Conservation (phyloP, 2,329 filamentous ascomycete genomes). For the Phoma herbarum region DNA sequence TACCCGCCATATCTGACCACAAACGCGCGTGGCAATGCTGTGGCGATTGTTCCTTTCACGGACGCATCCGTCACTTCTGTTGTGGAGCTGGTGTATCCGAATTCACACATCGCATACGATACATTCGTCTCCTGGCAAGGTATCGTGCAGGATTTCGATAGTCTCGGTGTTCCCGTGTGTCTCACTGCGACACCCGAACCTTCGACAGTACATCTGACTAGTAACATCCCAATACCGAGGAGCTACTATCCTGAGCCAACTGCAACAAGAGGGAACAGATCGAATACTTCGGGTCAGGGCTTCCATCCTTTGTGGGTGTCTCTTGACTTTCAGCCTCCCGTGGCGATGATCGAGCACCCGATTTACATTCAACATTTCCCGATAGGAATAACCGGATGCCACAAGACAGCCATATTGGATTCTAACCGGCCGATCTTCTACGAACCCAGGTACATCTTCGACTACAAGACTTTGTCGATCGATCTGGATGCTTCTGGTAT, state of each 20-base stretch:
- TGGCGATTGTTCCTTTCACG: neutral
- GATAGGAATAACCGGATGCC: no score
- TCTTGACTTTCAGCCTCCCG: neutral
- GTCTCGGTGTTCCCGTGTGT: neutral
- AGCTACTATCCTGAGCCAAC: neutral
- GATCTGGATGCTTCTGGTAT: neutral
- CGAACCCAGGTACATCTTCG: neutral
- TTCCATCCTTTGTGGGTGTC: neutral
- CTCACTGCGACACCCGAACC: neutral
- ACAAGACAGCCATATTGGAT: no score
- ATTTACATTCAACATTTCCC: no score
- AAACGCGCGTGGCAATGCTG: neutral
- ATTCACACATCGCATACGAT: neutral
- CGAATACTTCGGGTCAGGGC: neutral
- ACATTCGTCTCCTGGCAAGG: constrained; percentile 9
- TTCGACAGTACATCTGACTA: neutral
- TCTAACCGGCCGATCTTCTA: no score
- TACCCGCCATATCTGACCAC: neutral
- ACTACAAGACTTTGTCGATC: neutral
- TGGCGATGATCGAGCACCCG: no score
- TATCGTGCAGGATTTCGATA: no score
- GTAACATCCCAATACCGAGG: neutral
- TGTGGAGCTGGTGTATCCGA: constrained; percentile 2
- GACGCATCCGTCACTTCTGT: neutral
- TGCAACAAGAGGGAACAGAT: neutral